Base-by-base conservation (phyloP, 2,329 filamentous ascomycete genomes). In the Fusarium nelsonii region DNA sequence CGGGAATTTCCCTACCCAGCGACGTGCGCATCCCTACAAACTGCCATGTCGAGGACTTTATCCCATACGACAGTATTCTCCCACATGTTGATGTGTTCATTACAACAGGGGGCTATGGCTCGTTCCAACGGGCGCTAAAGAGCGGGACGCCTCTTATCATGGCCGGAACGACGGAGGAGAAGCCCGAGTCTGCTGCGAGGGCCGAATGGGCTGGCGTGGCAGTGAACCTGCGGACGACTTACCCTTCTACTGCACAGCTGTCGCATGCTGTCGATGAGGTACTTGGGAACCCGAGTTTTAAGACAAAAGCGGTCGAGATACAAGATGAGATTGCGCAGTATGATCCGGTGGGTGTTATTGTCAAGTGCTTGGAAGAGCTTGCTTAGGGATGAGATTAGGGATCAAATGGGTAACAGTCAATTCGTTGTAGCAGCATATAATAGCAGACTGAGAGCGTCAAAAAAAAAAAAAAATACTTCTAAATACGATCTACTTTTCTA, bases 161-260 rank as follows among this genome's bases (percentile, higher is more conserved):
- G 40, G 56, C 56, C 14, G 56, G 56, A 3, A 53, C 32, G 8
- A 53, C 48, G 1, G 56, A 53, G 14, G 48, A 58, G 11, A 58
- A 58, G 40, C 48, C 56, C 5, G 48, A 58, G 15, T 53, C 33
- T 15, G 56, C 48, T 5, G 48, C 46, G 23, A 43, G 40, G 15
- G 56, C 56, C 5, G 40, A 58, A 9, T 58, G 48, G 48, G 56
- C 48, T 8, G 48, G 48, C 4, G 28, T 58, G 11, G 56, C 33
- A 0, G 56, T 53, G 3, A 58, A 46, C 12, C 40, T 58, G 7
- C 23, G 39, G 16, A 58, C 55, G 2, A 52, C 46, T 3, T 58
- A 58, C 14, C 55, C 55, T 39, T 58, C 45, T 6, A 23, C 20
- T 44, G 5, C 26, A n/a, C 39, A 52, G 46, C 14, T 58, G n/a